Evolutionary conservation across 495 filamentous ascomycete species (phyloP), one percentile per base, ranked within the genome.

Genomic region (Hypoxylon lenormandii): DNA sequence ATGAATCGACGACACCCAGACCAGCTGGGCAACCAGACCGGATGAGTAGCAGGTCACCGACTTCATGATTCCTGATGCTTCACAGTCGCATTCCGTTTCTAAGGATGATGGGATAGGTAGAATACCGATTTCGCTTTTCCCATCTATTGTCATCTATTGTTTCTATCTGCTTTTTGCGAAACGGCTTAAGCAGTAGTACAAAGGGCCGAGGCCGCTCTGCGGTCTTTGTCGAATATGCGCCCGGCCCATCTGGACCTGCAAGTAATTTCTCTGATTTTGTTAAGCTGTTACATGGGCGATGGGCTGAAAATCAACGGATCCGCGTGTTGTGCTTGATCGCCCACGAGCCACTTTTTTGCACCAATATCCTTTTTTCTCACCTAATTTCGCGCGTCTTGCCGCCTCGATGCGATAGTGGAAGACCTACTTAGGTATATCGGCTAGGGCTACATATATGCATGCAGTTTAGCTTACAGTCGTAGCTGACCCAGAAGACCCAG

Each of bases 221-320:
- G 13, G 15, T n/a, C 13, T 33, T 42, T 42, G 16, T 45, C 45
- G 46, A 55, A 51, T 45, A 53, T 57, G 67, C 48, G 30, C 61
- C 67, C 61, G 67, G 67, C 67, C 61, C 68, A 66, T 70, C 68
- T 70, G 61, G 68, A 70, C 68, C 68, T 70, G 68, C 68, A 70
- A 70, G 68, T 70, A 70, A 70, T 70, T 57, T 66, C 51, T 61
- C 47, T 37, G 23, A 49, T 65, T 56, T 56, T 57, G 48, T 70
- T 43, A 66, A 61, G 60, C 21, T 61, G 67, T 69, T 70, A 70
- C 66, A 70, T 64, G 60, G 60, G 60, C 40, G 45, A 59, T 59
- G 68, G 68, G 68, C 68, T 70, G 61, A 70, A 70, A 5, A 47
- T 57, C 45, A 37, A 52, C 47, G 38, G 68, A 61, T 66, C 57